Percentiles rank a stretch among this genome's conserved stretches.
Conservation (phyloP, 2,329 filamentous ascomycete genomes). For the Cladophialophora bantiana region DNA sequence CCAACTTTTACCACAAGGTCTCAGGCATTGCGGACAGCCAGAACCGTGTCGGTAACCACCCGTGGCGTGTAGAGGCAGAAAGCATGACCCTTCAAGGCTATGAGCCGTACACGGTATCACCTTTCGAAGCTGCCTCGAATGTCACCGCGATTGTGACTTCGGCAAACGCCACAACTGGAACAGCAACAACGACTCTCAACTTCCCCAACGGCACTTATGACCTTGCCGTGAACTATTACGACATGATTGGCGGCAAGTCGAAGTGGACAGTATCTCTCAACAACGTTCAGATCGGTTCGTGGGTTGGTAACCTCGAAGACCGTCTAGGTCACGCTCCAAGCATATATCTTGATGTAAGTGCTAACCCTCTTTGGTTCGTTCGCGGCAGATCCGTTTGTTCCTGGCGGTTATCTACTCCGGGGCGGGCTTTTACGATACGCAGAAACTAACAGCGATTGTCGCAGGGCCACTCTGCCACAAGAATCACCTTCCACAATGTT, state of each 20-base stretch:
- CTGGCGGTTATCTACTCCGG: too few relatives aligned
- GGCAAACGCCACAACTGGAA: constrained; percentile 60
- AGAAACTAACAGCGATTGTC: constrained; percentile 45
- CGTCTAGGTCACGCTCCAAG: constrained; percentile 63
- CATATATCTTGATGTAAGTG: constrained; percentile 10
- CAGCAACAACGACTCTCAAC: constrained; percentile 55
- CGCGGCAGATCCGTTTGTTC: too few relatives aligned
- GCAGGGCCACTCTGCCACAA: constrained; percentile 70
- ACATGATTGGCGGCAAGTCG: constrained; percentile 65
- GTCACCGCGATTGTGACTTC: constrained; percentile 63
- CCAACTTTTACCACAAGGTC: constrained; percentile 67
- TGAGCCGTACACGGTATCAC: constrained; percentile 59
- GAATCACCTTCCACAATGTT: constrained; percentile 65
- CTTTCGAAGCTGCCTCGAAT: constrained; percentile 67
- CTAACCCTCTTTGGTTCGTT: not conserved
- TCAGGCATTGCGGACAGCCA: constrained; percentile 66
- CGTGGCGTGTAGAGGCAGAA: constrained; percentile 73
- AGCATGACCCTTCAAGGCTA: constrained; percentile 68
- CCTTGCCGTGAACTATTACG: constrained; percentile 71
- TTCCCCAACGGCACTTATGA: constrained; percentile 65
- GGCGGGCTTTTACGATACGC: not conserved
- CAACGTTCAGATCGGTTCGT: constrained; percentile 59
- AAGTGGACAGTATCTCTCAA: constrained; percentile 64
- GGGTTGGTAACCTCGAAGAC: constrained; percentile 67
- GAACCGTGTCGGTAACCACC: constrained; percentile 66